Base-by-base conservation (phyloP, 2,329 filamentous ascomycete species). In the Colletotrichum sp. region DNA sequence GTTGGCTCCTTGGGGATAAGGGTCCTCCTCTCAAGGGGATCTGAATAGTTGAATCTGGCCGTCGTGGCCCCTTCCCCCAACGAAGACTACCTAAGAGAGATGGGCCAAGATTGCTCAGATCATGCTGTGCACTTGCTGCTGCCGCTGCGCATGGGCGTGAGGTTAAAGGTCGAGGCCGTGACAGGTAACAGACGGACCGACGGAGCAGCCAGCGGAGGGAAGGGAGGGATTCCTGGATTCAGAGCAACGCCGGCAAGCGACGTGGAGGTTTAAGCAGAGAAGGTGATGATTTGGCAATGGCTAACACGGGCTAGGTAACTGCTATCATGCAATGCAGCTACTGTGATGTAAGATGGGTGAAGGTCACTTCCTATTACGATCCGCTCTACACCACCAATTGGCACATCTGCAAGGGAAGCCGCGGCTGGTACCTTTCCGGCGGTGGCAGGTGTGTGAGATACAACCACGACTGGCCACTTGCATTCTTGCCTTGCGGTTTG, bases 291-390 rank as follows among this genome's bases (percentile, higher is more conserved):
- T 60, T 55, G 64, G 43, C 43, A 67, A 64, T 43, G 61, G 34
- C 59, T 59, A 16, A 61, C 26, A n/a, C 18, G 39, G 43, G 28
- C 36, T 60, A 28, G 52, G 55, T 52, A 43, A 72, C 28, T 32
- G 21, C 48, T 30, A 24, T 71, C 57, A 66, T 66, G 48, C 60
- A 66, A 28, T 13, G 61, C 36, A 26, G 36, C 52, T n/a, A 10
- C 15, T 52, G 52, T 67, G 39, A 63, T 61, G 73, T 43, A 67
- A 72, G 55, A 24, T 30, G 52, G 24, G 12, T 24, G 63, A 64
- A 72, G 55, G 55, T 75, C 63, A 63, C 69, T 75, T 64, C 69
- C 69, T 73, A 30, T 68, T 67, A 55, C 43, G 39, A 72, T 21
- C 63, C 15, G n/a, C 24, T 67, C 43, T 66, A 32, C 73, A 73